Evolutionary conservation across 495 filamentous ascomycete species (phyloP).

Genomic region (Penicillium parvum): DNA sequence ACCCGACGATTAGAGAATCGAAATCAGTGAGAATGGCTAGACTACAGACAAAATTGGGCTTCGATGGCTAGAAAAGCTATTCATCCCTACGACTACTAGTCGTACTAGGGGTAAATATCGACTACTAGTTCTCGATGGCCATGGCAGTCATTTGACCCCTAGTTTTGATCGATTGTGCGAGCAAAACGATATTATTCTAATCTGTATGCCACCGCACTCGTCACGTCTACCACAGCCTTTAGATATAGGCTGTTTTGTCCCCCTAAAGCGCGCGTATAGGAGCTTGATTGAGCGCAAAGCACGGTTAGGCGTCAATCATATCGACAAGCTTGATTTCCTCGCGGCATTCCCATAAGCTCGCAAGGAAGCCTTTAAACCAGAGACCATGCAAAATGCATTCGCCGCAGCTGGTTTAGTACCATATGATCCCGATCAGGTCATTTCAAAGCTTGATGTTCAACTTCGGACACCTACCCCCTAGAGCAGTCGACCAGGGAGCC

Average conservation of each 20-base stretch:
- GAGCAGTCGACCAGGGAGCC: too few relatives aligned
- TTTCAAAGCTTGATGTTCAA: too few relatives aligned
- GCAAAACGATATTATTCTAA: constrained; percentile 17
- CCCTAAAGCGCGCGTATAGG: not conserved
- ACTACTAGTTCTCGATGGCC: not conserved
- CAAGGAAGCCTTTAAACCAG: too few relatives aligned
- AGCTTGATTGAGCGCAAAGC: not conserved
- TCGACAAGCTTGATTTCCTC: too few relatives aligned
- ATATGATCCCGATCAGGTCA: too few relatives aligned
- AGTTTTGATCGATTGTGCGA: constrained; percentile 19
- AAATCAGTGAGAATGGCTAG: constrained; percentile 27
- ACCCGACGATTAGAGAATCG: constrained; percentile 22
- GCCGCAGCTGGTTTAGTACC: too few relatives aligned
- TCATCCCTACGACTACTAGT: not conserved
- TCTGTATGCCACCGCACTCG: constrained; percentile 23
- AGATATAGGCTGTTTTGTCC: constrained; percentile 1
- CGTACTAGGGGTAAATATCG: not conserved
- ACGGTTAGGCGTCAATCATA: not conserved
- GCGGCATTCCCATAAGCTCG: too few relatives aligned
- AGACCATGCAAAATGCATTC: too few relatives aligned
- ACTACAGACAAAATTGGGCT: constrained; percentile 26
- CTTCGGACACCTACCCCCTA: too few relatives aligned
- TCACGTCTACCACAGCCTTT: constrained; percentile 29
- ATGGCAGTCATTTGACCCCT: not conserved
- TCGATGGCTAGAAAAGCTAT: too few relatives aligned